phyloP scores from a whole-genome alignment of 140 eudicot genomes.

The Flaveria floridana region DNA sequence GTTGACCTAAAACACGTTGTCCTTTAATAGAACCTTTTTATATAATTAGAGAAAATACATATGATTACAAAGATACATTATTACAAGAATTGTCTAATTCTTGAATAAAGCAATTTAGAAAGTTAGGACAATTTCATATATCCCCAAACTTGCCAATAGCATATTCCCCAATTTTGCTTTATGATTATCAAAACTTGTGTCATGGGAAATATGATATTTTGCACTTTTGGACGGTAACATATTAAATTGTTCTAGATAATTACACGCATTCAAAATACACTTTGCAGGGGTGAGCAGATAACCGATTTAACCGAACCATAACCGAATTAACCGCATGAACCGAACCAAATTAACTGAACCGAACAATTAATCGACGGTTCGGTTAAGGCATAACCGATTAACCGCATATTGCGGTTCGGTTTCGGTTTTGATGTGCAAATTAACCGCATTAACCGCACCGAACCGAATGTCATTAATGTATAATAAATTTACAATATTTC shows the following conservation, averaged over 20 bases:
- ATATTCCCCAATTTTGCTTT: background rate
- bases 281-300: background rate
- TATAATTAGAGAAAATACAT: background rate
- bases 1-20: background rate
- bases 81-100: background rate
- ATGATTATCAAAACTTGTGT: background rate
- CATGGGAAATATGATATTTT: background rate
- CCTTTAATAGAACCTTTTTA: slow-evolving; percentile 1
- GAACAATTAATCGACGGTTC: too few species aligned
- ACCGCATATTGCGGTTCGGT: too few species aligned
- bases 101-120: background rate
- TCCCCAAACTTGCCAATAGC: background rate
- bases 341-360: too few species aligned
- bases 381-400: too few species aligned
- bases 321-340: too few species aligned
- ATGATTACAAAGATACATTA: background rate
- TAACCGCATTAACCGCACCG: too few species aligned
- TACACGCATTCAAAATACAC: background rate
- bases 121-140: background rate
- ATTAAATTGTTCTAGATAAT: background rate
- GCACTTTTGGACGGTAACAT: background rate
- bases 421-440: too few species aligned
- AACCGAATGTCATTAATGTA: too few species aligned
- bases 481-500: too few species aligned
- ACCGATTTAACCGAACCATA: too few species aligned